These are phyloP conservation scores for Friedmanniomyces endolithicus DNA, from an alignment of 495 filamentous ascomycete genomes.

Conservation along the genomic window DNA sequence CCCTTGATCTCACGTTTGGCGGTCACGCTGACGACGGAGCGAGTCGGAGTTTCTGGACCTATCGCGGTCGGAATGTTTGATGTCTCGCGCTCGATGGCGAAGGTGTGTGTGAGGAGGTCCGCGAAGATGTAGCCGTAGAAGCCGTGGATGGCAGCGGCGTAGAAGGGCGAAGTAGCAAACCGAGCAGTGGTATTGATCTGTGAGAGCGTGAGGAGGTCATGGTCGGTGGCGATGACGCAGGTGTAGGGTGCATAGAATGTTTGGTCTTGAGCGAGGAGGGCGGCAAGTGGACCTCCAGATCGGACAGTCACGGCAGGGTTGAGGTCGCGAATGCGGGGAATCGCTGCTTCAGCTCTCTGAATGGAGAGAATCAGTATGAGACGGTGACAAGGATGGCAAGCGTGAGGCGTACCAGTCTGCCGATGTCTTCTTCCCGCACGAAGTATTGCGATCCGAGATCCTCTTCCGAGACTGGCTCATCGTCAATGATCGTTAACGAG, in stretches of 20 bases:
- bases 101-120: constrained; percentile 78
- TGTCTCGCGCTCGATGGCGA: constrained; percentile 70
- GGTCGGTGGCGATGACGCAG: constrained; percentile 81
- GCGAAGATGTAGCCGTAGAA: constrained; percentile 92
- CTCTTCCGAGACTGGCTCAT: constrained; percentile 59
- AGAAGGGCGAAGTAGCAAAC: constrained; percentile 64
- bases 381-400: background rate
- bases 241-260: constrained; percentile 69
- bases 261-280: constrained; percentile 49
- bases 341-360: constrained; percentile 70
- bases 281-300: constrained; percentile 12
- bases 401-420: constrained; percentile 51
- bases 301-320: constrained; percentile 68
- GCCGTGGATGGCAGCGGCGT: constrained; percentile 76
- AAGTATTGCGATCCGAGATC: constrained; percentile 89
- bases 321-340: constrained; percentile 62
- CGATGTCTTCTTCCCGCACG: constrained; percentile 56
- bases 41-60: constrained; percentile 60
- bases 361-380: constrained; percentile 1
- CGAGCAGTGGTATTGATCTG: constrained; percentile 74
- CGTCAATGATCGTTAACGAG: constrained; percentile 79
- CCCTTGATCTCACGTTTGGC: constrained; percentile 55
- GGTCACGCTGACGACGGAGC: constrained; percentile 56
- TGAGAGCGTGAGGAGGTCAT: constrained; percentile 57
- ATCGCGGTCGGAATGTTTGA: constrained; percentile 57